Base-by-base conservation (phyloP, 140 eudicot species). In the Cichorium intybus region DNA sequence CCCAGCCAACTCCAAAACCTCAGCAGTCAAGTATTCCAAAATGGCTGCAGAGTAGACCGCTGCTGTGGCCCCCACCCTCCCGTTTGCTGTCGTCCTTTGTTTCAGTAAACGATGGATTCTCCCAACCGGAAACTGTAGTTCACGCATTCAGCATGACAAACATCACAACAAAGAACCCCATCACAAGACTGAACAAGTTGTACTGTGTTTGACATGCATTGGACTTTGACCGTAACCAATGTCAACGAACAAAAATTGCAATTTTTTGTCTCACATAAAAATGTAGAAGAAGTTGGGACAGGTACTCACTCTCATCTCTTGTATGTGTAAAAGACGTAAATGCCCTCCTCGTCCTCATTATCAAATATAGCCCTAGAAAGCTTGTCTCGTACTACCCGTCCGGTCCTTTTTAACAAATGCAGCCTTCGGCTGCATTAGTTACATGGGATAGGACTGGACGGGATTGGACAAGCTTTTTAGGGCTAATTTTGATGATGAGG, bases 11-110 rank as follows among this genome's bases (percentile, higher is more conserved):
- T 81, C 86, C 12, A 81, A 43, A 15, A 81, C 86, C 66, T 81
- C 82, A n/a, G 86, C 86, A 1, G 80, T 76, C 33, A 76, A 59
- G 43, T 81, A 81, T 62, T 81, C 86, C 80, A 81, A 57, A 22
- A 81, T 81, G 39, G 86, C 86, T 48, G 82, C 86, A 16, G 86
- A 67, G 63, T 81, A 81, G 7, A 76, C 82, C 1, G 86, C 86
- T n/a, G 86, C 77, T 3, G 86, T 81, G 46, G 86, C 86, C 16
- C 82, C 86, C 2, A 81, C 82, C 56, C 82, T 57, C 46, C 82
- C 86, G 16, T 81, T 41, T 24, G 86, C 86, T 0, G 76, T 76
- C 7, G 86, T 81, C 24, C 86, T 72, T 47, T 76, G 73, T 66
- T 81, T 72, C 60, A 81, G 77, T 56, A 81, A 49, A 50, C 82